Conservation (phyloP, 2,329 filamentous ascomycete genomes). For the Hortaea sp. region DNA sequence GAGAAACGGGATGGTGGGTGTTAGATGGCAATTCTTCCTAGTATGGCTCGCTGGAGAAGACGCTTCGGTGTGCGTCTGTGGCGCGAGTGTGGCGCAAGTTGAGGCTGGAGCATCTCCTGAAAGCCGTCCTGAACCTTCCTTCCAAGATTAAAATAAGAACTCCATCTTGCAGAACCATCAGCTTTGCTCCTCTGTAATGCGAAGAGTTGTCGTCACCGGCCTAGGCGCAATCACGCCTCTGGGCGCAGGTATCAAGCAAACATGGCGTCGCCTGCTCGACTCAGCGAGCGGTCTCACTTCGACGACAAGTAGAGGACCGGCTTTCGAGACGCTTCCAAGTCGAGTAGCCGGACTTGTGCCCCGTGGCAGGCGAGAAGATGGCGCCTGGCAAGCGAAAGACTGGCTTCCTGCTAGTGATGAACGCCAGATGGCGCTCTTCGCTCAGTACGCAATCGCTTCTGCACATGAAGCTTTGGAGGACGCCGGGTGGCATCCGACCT, state of each 20-base stretch:
- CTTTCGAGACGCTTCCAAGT: conserved; percentile 67
- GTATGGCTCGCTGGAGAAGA: background rate
- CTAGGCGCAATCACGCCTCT: conserved; percentile 38
- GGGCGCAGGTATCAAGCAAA: conserved; percentile 44
- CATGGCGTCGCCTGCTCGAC: conserved; percentile 73
- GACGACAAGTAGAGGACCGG: conserved; percentile 50
- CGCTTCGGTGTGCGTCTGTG: background rate
- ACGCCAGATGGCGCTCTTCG: conserved; percentile 79
- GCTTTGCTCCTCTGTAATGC: conserved; percentile 28
- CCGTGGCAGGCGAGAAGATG: conserved; percentile 33
- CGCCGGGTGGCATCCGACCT: conserved; percentile 61
- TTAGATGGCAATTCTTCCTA: too few relatives aligned
- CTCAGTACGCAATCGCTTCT: conserved; percentile 83
- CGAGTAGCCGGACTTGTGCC: conserved; percentile 80
- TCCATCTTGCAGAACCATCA: background rate
- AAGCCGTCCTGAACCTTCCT: background rate
- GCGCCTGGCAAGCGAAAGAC: conserved; percentile 38
- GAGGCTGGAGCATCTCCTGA: background rate
- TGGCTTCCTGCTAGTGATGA: conserved; percentile 44
- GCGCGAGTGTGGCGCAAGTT: background rate
- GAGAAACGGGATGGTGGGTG: too few relatives aligned
- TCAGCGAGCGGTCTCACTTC: conserved; percentile 73
- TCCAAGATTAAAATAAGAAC: too few relatives aligned
- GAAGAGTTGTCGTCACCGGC: conserved; percentile 41
- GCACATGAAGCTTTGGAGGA: conserved; percentile 77